These are phyloP conservation scores for Quercus gilva DNA, from an alignment of 306 rosid species.

Conservation along the genomic window DNA sequence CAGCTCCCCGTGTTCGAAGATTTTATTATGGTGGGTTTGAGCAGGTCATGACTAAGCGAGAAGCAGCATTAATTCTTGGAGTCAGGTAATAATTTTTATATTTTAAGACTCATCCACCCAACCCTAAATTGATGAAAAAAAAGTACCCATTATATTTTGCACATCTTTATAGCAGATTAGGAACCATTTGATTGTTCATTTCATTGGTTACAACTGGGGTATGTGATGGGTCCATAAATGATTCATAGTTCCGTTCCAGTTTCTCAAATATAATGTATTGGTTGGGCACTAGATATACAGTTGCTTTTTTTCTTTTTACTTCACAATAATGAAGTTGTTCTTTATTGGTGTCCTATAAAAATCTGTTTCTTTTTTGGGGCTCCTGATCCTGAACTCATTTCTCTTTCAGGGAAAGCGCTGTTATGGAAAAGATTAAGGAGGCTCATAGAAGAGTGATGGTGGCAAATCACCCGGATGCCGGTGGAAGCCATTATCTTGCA, in stretches of 20 bases:
- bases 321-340: too few species aligned
- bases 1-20: slow-evolving; percentile 9
- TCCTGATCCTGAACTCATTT: neutral
- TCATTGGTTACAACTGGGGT: too few species aligned
- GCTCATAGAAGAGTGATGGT: slow-evolving; percentile 37
- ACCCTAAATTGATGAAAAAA: too few species aligned
- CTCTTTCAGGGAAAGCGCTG: slow-evolving; percentile 13
- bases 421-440: slow-evolving; percentile 29
- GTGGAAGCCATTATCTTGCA: slow-evolving; percentile 42
- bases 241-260: too few species aligned
- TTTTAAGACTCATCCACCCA: neutral
- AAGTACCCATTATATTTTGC: neutral
- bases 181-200: too few species aligned
- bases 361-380: neutral
- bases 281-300: too few species aligned
- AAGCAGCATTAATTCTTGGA: slow-evolving; percentile 35
- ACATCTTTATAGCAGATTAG: neutral
- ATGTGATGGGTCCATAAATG: too few species aligned
- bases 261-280: too few species aligned
- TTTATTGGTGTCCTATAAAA: neutral
- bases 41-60: slow-evolving; percentile 30
- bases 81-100: slow-evolving; percentile 17
- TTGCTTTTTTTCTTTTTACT: too few species aligned
- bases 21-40: slow-evolving; percentile 36
- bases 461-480: slow-evolving; percentile 43